A percentile compares a stretch with the other conserved stretches of the same genome.
Conservation (phyloP, 805 yeast genomes). For the Schwanniomyces vanrijiae region DNA sequence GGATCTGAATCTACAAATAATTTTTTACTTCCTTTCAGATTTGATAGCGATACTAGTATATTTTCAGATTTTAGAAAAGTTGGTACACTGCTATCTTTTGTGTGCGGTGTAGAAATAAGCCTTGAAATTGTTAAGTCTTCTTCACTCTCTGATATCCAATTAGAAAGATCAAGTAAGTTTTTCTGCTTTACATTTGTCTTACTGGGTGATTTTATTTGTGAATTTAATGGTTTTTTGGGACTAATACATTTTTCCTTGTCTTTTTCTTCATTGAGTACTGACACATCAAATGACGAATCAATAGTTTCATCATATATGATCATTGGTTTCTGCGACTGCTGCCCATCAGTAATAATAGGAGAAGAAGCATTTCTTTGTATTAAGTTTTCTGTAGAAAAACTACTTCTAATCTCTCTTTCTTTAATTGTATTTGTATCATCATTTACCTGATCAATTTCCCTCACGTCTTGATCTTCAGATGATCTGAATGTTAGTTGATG, state of each 20-base stretch:
- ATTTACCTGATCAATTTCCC: not conserved
- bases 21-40: not conserved
- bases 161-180: slow-evolving; percentile 15
- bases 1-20: slow-evolving; percentile 4
- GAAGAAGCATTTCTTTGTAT: not conserved
- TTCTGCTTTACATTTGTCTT: not conserved
- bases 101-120: not conserved
- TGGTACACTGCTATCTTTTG: not conserved
- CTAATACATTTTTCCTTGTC: not conserved
- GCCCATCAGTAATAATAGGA: not conserved
- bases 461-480: not conserved
- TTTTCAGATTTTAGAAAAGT: not conserved
- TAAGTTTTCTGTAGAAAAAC: not conserved
- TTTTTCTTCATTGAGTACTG: not conserved
- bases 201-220: not conserved
- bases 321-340: not conserved
- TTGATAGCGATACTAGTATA: not conserved
- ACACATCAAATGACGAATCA: slow-evolving; percentile 14
- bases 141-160: slow-evolving; percentile 25
- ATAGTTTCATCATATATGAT: slow-evolving; percentile 11
- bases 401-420: not conserved
- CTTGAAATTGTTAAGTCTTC: slow-evolving; percentile 7
- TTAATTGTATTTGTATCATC: not conserved
- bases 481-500: not conserved
- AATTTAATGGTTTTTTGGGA: slow-evolving; percentile 8